phyloP scores from a whole-genome alignment of 176 grass and related monocot genomes.

The Phyllostachys edulis region DNA sequence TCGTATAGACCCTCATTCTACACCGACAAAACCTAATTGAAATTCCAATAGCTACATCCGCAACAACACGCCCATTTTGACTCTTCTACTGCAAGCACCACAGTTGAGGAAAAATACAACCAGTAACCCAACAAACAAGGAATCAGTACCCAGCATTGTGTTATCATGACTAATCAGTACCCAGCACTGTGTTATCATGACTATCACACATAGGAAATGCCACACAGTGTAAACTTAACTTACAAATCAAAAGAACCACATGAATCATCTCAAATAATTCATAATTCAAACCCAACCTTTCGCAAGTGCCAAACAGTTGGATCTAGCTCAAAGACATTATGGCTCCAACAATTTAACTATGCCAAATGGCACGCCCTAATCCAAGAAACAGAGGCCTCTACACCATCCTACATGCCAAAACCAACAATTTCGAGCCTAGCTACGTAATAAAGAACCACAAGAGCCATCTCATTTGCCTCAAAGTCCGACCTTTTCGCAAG shows the following conservation, averaged over 20 bases:
- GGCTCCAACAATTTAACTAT: neutral
- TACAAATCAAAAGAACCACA: neutral
- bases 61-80: neutral
- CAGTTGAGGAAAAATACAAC: neutral
- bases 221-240: neutral
- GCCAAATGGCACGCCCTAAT: neutral
- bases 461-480: neutral
- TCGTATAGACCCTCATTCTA: neutral
- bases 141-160: neutral
- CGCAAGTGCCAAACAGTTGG: neutral
- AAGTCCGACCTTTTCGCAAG: neutral
- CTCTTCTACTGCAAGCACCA: neutral
- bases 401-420: neutral
- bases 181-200: neutral
- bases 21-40: neutral
- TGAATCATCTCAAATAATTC: conserved; percentile 3
- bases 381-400: neutral
- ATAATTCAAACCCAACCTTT: neutral
- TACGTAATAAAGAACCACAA: neutral
- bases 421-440: neutral
- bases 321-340: neutral
- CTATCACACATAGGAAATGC: neutral
- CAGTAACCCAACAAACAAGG: neutral
- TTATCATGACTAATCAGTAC: neutral
- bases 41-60: neutral